Base-by-base conservation (phyloP, 768 basidiomycete species). In the Lactifluus pinguis region DNA sequence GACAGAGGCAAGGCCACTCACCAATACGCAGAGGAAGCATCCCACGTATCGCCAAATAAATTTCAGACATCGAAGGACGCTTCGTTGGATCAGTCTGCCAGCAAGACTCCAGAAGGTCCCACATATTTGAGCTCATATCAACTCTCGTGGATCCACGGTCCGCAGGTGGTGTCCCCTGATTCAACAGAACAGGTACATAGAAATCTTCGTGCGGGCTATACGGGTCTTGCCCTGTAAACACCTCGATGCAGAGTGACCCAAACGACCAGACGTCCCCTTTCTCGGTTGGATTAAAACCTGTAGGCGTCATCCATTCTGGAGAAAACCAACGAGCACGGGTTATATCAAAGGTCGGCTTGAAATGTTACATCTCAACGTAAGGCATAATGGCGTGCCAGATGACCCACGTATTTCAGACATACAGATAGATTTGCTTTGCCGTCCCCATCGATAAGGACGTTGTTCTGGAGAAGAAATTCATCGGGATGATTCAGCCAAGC, bases 371-470 rank as follows among this genome's bases (percentile, higher is more conserved):
- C 39, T 57, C 19, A 36, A 48, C 45, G 55, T 44, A 34, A 48
- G 19, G n/a, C 14, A 30, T 2, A 25, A 38, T 11, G 17, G 5
- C 47, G 14, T 19, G 44, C 7, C 39, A 48, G 15, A 25, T 14
- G 19, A 42, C 13, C 19, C 9, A 57, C 50, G 19, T 53, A 57
- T 55, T 48, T 61, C 11, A 39, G 30, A 34, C 39, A 57, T 47
- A n/a, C 49, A 48, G 77, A 76, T 30, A 80, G 63, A 29, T 77
- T 77, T 9, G 79, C 77, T 3, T 69, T 67, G 9, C 75, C 75
- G 32, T 72, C 66, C 14, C 69, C 68, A 10, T 73, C 73, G 17
- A 82, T 75, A 53, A 80, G 64, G 38, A 81, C 69, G 62, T 79
- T 81, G 41, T 74, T 73, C 80, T 79, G 42, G 15, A 49, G 19